phyloP scores from a whole-genome alignment of 1,284 basidiomycete genomes.

The Leccinum pseudoinsigne region DNA sequence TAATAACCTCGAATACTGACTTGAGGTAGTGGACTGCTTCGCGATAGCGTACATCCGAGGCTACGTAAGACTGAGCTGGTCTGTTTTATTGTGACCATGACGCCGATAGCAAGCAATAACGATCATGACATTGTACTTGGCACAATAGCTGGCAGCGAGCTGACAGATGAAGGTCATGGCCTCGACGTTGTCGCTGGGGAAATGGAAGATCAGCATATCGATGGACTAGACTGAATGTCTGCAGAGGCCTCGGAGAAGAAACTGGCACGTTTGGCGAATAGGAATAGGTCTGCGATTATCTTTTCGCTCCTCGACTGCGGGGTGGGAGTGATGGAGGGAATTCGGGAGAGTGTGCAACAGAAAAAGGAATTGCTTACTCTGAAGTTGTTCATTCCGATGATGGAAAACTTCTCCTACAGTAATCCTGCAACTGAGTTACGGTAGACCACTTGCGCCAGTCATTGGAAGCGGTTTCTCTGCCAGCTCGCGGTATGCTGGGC shows the following conservation, averaged over 20 bases:
- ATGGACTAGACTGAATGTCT: constrained; percentile 61
- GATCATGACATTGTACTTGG: constrained; percentile 98
- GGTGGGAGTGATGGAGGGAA: constrained; percentile 22
- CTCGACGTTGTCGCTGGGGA: constrained; percentile 98
- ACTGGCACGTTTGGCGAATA: constrained; percentile 43
- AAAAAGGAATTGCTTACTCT: no score
- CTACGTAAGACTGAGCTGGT: constrained; percentile 99
- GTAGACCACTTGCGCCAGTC: no score
- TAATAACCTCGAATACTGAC: constrained; percentile 90
- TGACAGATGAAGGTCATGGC: constrained; percentile 98
- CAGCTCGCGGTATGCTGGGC: constrained; percentile 15
- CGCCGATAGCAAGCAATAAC: constrained; percentile 99
- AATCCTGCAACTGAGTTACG: no score
- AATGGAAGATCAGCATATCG: constrained; percentile 99
- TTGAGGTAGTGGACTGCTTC: constrained; percentile 91
- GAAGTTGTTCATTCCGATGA: no score
- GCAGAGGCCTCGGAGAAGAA: constrained; percentile 7
- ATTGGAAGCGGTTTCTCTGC: not conserved
- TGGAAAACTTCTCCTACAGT: no score
- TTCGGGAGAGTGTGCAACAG: constrained; percentile 13
- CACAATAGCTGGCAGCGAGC: constrained; percentile 97
- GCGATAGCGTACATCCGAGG: constrained; percentile 99
- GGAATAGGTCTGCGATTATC: constrained; percentile 50
- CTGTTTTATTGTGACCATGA: constrained; percentile 99
- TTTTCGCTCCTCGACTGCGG: constrained; percentile 43